Base-by-base conservation (phyloP, 2,329 filamentous ascomycete species). In the Calcarisporium arbuscula region DNA sequence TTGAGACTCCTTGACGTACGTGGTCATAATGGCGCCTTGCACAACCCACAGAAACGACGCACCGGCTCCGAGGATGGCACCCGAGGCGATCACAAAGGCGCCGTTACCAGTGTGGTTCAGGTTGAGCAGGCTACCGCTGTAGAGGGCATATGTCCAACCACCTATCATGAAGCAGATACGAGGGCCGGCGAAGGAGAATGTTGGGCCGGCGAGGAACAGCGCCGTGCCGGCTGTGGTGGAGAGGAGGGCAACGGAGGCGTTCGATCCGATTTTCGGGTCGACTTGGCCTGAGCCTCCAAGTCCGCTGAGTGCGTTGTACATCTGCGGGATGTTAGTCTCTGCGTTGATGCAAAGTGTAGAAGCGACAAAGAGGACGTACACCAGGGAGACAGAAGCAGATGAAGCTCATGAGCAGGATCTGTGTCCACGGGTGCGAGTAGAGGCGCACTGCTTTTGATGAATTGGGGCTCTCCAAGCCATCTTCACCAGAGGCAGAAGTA, bases 311-410 rank as follows among this genome's bases (percentile, higher is more conserved):
- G 65, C 64, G 53, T 68, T 69, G 50, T 65, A 68, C 64, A 68
- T 67, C 63, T 66, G 19, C 3, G 18, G 10, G 2, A 12, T 3
- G 15, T 16, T 20, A 36, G 17, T 16, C 8, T 10, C 23, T 5
- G n/a, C 12, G 5, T 15, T 11, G 12, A 12, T 23, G 32, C 21
- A 18, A 18, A 23, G 11, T 25, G 9, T 5, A 14, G 11, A 8
- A 12, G 10, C 10, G 19, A n/a, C 8, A 3, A 11, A 18, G 1
- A 19, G 8, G 4, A 57, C 64, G 32, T 51, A 64, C 61, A 11
- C 62, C 62, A 6, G 64, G 65, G 21, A 64, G 58, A 35, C 65
- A 70, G 44, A 70, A 68, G 43, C 63, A 69, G 34, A 70, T 68
- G 32, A 69, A 54, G 47, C 62, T 65, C 37, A 70, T 68, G 32